Base-by-base conservation (phyloP, 2,329 filamentous ascomycete genomes). In the Boeremia lycopersici region DNA sequence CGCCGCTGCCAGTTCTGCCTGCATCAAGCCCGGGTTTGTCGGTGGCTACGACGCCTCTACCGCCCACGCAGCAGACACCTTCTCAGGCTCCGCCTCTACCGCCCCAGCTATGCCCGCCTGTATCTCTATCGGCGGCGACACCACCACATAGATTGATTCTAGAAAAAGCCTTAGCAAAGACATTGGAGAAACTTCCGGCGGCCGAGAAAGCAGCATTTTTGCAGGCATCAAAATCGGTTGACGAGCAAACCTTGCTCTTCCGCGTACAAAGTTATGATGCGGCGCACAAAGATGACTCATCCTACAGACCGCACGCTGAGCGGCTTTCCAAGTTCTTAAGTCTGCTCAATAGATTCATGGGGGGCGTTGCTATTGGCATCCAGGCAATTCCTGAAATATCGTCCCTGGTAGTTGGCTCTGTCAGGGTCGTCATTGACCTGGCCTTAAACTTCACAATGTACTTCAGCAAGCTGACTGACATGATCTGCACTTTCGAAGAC, bases 261-360 rank as follows among this genome's bases (percentile, higher is more conserved):
- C 2, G 25, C 0, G 50, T 63, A 11, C 26, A 15, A 31, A 28
- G 39, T 10, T 59, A 59, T 26, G 59, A 64, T 48, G 48, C 39
- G 2, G 51, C 25, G 5, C 63, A 67, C 34, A 60, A 58, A 19
- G n/a, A 49, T 7, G 42, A 49, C 1, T 67, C 64, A 10, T 53
- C 42, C 17, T 62, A 61, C 36, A 63, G 62, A 31, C 55, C 54
- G 42, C 59, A 57, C 15, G 49, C 62, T 29, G 55, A 60, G 47
- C 51, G 57, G 29, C 57, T 67, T 31, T 35, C 56, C 3, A 65
- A 62, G 29, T 55, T 60, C 26, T 35, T 68, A 0, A 19, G 26
- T 23, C 17, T 69, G 8, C 53, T 69, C 11, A 54, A 69, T 19
- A 60, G 53, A 19, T 58, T 65, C 55, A 60, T 66, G 52, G 48